Conservation (phyloP, 2,329 filamentous ascomycete species). For the Anthostomella pinea region DNA sequence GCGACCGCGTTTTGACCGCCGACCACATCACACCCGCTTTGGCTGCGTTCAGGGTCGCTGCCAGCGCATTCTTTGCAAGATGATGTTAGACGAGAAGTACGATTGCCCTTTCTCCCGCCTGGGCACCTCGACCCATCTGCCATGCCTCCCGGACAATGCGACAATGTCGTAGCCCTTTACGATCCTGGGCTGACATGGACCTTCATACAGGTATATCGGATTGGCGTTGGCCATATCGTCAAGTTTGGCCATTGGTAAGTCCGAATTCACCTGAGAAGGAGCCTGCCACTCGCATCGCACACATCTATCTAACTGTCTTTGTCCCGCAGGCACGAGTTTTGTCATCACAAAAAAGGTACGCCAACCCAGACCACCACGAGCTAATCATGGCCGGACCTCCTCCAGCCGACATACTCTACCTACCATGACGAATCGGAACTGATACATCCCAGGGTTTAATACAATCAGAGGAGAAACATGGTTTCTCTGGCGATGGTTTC, state of each 20-base stretch:
- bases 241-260: constrained; percentile 72
- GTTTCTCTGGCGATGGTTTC: constrained; percentile 95
- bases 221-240: constrained; percentile 72
- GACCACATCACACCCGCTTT: no score
- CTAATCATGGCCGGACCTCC: no score
- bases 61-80: constrained; percentile 24
- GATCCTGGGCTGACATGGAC: constrained; percentile 30
- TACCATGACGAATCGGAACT: no score
- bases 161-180: constrained; percentile 9
- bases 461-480: constrained; percentile 85
- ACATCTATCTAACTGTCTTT: constrained; percentile 10
- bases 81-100: constrained; percentile 48
- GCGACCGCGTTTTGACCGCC: no score
- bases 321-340: constrained; percentile 76
- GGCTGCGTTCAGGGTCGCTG: no score
- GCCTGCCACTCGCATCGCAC: constrained; percentile 5
- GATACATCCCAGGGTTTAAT: constrained; percentile 67
- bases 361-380: constrained; percentile 13
- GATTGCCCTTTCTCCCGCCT: constrained; percentile 18
- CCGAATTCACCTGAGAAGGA: constrained; percentile 3
- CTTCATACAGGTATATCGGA: constrained; percentile 64
- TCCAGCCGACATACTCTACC: no score
- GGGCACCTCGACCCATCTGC: neutral
- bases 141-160: constrained; percentile 1
- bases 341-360: constrained; percentile 97